Conservation (phyloP, 1,284 basidiomycete species). For the Peniophora sp. region DNA sequence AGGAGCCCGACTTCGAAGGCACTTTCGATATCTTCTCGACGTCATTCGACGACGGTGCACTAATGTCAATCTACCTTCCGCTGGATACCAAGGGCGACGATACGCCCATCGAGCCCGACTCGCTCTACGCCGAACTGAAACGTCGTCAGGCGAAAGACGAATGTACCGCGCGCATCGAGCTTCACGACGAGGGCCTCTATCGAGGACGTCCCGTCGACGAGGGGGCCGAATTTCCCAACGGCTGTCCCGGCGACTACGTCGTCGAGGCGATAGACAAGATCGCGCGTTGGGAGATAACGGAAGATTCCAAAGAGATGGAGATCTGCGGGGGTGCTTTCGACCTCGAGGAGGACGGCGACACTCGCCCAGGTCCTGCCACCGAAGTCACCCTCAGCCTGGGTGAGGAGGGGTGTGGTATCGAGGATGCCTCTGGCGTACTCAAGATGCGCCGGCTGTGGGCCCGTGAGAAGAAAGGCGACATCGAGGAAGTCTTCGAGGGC, state of each 20-base stretch:
- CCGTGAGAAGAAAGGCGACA: neutral
- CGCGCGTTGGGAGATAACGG: neutral
- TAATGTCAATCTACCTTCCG: neutral
- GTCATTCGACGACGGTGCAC: neutral
- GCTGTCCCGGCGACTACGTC: neutral
- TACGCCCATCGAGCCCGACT: neutral
- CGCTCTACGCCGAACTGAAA: neutral
- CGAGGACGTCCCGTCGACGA: neutral
- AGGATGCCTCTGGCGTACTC: neutral
- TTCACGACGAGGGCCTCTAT: neutral
- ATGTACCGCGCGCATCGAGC: neutral
- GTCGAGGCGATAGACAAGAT: neutral
- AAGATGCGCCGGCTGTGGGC: neutral
- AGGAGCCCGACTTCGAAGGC: neutral
- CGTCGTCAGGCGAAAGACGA: neutral
- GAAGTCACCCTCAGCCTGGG: neutral
- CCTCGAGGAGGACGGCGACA: neutral
- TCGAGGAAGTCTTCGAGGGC: neutral
- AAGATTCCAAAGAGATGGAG: neutral
- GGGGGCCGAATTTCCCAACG: neutral
- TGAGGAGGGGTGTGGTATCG: neutral
- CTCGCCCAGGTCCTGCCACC: neutral
- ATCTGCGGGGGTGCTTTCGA: neutral
- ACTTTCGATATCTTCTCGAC: neutral
- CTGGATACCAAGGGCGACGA: neutral